These are phyloP conservation scores for Eudorina sp. DNA, from an alignment of 139 green algal species.

Conservation along the genomic window DNA sequence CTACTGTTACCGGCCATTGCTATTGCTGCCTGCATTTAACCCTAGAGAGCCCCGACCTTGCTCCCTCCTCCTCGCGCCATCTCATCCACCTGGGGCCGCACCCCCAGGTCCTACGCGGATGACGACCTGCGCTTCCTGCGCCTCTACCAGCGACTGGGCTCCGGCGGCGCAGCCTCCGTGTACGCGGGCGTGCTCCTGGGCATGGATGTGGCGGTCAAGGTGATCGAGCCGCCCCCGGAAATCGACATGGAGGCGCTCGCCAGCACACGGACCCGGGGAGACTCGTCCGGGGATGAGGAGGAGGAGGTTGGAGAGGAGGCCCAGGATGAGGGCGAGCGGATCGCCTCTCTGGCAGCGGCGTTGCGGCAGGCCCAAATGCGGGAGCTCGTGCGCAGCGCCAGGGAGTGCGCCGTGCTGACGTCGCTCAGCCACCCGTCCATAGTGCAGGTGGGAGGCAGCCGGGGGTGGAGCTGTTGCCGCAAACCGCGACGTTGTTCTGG, in stretches of 20 bases:
- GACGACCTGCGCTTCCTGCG: constrained; percentile 39
- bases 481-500: no score
- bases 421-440: constrained; percentile 15
- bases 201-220: constrained; percentile 29
- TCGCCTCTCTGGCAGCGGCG: not conserved
- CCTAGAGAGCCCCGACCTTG: no score
- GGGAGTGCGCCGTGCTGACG: constrained; percentile 21
- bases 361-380: constrained; percentile 31
- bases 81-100: no score
- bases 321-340: not conserved
- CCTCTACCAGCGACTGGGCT: constrained; percentile 10
- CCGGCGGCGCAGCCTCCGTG: constrained; percentile 12
- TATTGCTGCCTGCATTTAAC: no score
- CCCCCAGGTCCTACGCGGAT: constrained; percentile 27
- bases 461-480: no score
- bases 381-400: constrained; percentile 16
- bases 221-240: constrained; percentile 9
- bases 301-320: not conserved
- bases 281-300: not conserved
- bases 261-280: not conserved
- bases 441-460: constrained; percentile 18
- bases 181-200: constrained; percentile 32
- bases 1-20: no score
- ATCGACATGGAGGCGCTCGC: not conserved
- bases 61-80: no score